A percentile compares a stretch with the other conserved stretches of the same genome.
phyloP scores from a whole-genome alignment of 768 basidiomycete genomes.

The Coprinopsis strossmayeri region DNA sequence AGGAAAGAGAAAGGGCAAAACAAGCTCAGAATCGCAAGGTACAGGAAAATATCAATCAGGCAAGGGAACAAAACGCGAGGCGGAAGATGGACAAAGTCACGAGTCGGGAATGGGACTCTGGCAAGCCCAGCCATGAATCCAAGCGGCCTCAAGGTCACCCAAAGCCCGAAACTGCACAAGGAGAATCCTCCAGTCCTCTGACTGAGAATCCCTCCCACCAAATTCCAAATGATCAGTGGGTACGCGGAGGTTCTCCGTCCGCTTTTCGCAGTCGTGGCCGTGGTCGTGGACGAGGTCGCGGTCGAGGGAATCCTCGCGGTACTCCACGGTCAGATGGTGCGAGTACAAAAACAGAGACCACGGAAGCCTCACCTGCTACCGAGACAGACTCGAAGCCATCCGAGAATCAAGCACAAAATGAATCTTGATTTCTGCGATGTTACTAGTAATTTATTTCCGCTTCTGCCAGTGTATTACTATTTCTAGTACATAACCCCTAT shows the following conservation, averaged over 20 bases:
- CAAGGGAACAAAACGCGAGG: constrained; percentile 73
- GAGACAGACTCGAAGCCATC: too few relatives aligned
- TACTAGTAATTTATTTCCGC: background rate
- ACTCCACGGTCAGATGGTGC: background rate
- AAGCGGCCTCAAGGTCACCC: background rate
- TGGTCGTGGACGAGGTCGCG: constrained; percentile 13
- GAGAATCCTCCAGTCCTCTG: background rate
- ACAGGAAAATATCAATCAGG: constrained; percentile 61
- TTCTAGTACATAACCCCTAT: background rate
- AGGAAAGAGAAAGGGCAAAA: constrained; percentile 56
- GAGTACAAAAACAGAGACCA: background rate
- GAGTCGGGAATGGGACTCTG: constrained; percentile 81
- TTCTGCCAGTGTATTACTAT: constrained; percentile 1
- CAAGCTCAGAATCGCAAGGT: constrained; percentile 54
- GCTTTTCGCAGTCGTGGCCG: constrained; percentile 11
- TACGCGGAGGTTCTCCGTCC: constrained; percentile 6
- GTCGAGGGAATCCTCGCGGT: constrained; percentile 11
- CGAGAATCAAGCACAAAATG: background rate
- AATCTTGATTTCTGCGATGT: background rate
- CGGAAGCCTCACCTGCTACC: background rate
- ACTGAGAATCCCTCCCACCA: background rate
- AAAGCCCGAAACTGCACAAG: background rate
- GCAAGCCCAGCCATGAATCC: constrained; percentile 35
- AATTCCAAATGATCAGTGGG: constrained; percentile 3
- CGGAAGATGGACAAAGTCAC: constrained; percentile 78